Conservation (phyloP, 2,329 filamentous ascomycete species). For the Cryoendolithus antarcticus region DNA sequence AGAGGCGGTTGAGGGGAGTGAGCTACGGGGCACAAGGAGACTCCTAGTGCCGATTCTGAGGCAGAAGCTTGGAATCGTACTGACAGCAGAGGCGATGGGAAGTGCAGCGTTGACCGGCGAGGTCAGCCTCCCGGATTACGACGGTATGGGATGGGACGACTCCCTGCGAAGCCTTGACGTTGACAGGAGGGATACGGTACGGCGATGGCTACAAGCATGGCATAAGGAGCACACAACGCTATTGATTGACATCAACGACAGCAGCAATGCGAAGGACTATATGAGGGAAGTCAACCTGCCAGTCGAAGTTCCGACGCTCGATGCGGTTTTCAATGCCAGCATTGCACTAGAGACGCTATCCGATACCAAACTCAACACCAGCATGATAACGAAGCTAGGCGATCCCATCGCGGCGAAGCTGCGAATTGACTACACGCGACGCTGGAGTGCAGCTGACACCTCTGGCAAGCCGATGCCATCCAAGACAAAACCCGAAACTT, state of each 20-base stretch:
- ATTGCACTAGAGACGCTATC: slow-evolving; percentile 38
- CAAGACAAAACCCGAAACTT: slow-evolving; percentile 26
- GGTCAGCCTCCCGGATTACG: too few relatives aligned
- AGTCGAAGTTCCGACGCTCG: slow-evolving; percentile 74
- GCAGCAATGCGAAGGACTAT: slow-evolving; percentile 16
- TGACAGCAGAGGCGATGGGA: too few relatives aligned
- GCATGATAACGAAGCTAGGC: slow-evolving; percentile 39
- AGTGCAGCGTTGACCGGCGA: too few relatives aligned
- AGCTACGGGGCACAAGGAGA: too few relatives aligned
- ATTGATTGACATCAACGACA: slow-evolving; percentile 15
- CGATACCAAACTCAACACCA: slow-evolving; percentile 8
- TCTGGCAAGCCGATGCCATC: slow-evolving; percentile 6
- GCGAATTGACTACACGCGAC: slow-evolving; percentile 42
- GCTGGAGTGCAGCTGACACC: slow-evolving; percentile 43
- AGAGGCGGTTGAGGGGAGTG: too few relatives aligned
- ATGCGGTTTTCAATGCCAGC: slow-evolving; percentile 70
- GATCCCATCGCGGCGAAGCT: slow-evolving; percentile 53
- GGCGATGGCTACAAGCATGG: slow-evolving; percentile 42
- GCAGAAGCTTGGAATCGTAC: too few relatives aligned
- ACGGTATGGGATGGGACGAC: too few relatives aligned
- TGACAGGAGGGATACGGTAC: too few relatives aligned
- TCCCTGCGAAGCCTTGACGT: too few relatives aligned
- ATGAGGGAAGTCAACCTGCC: slow-evolving; percentile 61
- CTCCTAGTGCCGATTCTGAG: too few relatives aligned
- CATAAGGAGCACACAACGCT: slow-evolving; percentile 29